Base-by-base conservation (phyloP, 2,329 filamentous ascomycete genomes). In the Colletotrichum incanum region DNA sequence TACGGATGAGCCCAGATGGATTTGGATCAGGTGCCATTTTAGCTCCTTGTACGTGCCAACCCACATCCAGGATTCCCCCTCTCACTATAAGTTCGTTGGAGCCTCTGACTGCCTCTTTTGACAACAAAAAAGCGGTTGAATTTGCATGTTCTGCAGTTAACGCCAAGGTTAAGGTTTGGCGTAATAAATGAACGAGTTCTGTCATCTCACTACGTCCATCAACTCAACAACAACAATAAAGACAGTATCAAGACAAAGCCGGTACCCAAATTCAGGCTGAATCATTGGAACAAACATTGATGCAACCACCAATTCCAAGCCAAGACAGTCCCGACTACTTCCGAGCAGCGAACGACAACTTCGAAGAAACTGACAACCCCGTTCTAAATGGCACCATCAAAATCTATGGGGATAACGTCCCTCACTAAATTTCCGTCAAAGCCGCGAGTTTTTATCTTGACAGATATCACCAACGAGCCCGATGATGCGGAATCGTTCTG, bases 391-490 rank as follows among this genome's bases (percentile, higher is more conserved):
- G 43, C 56, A 5, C 16, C 63, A 5, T 39, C 64, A 34, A 43
- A 43, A 31, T n/a, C 34, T n/a, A 55, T 14, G 37, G 68, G 68
- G 16, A 18, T 34, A 14, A 49, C 39, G 8, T 49, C 56, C 39
- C 61, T 71, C 23, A 56, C 55, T 14, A 39, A 52, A 23, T 74
- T 71, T 54, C 52, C 56, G n/a, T 69, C 63, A 9, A 82, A 81
- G 73, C 81, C 80, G 3, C 78, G 79, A 9, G 80, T 84, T 12
- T 84, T 85, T 26, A 80, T 85, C 67, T 64, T 85, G 23, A 82
- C 83, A 14, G 84, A 86, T 58, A 86, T 86, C 67, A 82, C 82
- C 60, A 86, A 86, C 73, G 84, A 86, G 72, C 84, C 84, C 0
- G 84, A 86, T 66, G 84, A 86, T 75, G 79, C 81, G 3, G 81